phyloP scores from a whole-genome alignment of 2,329 filamentous ascomycete species.

The Stemphylium lycopersici region DNA sequence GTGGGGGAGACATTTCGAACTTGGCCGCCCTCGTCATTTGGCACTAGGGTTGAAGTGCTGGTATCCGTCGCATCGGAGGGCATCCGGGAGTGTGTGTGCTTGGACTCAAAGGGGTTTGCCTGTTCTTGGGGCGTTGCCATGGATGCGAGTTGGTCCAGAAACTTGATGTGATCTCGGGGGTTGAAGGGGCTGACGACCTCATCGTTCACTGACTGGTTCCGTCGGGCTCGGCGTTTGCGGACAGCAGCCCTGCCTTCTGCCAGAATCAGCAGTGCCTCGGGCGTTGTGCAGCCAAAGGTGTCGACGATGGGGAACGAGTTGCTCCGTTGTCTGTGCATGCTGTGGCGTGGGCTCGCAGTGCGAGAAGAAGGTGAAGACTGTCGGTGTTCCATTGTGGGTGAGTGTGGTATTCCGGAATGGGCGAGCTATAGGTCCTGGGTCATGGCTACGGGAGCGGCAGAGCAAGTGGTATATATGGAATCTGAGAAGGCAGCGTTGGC shows the following conservation, averaged over 20 bases:
- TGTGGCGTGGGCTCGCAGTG: conserved; percentile 29
- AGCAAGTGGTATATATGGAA: conserved; percentile 16
- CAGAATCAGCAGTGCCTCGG: conserved; percentile 44
- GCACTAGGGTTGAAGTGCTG: conserved; percentile 39
- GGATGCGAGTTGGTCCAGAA: conserved; percentile 26
- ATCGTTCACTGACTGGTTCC: conserved; percentile 30
- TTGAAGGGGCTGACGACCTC: conserved; percentile 30
- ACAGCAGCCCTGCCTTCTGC: conserved; percentile 45
- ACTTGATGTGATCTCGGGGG: conserved; percentile 41
- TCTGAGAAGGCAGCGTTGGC: neutral
- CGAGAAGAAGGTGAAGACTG: conserved; percentile 29
- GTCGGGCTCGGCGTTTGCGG: conserved; percentile 36
- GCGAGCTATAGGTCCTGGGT: conserved; percentile 20
- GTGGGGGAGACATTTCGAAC: conserved; percentile 12
- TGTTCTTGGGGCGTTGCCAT: conserved; percentile 19
- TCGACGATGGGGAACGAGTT: conserved; percentile 46
- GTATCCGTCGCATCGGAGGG: conserved; percentile 40
- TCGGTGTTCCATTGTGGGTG: conserved; percentile 35
- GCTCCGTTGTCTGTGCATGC: conserved; percentile 39
- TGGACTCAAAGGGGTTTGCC: conserved; percentile 13
- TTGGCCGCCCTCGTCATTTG: conserved; percentile 14
- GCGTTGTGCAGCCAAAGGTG: conserved; percentile 43
- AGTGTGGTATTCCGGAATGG: conserved; percentile 21
- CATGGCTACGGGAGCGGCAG: conserved; percentile 32
- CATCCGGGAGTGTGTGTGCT: conserved; percentile 30